Base-by-base conservation (phyloP, 2,329 filamentous ascomycete species). In the Cordyceps militaris region DNA sequence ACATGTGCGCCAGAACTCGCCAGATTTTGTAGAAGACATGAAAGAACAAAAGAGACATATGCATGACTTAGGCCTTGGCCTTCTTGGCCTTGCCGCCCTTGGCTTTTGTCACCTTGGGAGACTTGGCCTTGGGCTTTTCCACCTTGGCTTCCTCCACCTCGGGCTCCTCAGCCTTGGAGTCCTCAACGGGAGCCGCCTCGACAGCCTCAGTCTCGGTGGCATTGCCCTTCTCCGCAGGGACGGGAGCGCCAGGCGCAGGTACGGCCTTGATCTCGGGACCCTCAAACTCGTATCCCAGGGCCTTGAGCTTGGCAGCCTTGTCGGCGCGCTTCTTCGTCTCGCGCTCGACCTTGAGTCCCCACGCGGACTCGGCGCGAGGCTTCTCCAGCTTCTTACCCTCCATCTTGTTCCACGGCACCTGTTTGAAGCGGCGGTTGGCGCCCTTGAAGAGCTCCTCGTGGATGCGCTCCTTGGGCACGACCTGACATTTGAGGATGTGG, bases 381-480 rank as follows among this genome's bases (percentile, higher is more conserved):
- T 86, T 84, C 66, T 87, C 84, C 63, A 97, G 79, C 65, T 84
- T 81, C 65, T 84, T 79, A 51, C 89, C 89, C 60, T 88, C 88
- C 70, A 97, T 87, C 75, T 89, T 89, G 74, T 91, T 94, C 80
- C 89, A 87, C 21, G 94, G 93, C 13, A 93, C 85, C 61, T 81
- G 81, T 79, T 96, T 96, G 80, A 94, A 97, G 57, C 92, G 87
- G 67, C 84, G 85, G 73, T 95, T 93, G 66, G 91, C 90, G 38
- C 91, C 91, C 75, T 94, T 91, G 84, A 91, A 97, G 55, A 97
- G 77, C 61, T 90, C 81, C 24, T 85, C 80, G 70, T 95, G 90
- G 44, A 96, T 77, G 68, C 92, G 85, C 60, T 89, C 89, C 58
- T 84, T 76, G 4, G 89, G 84, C 4, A 97, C 82, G 24, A 85